Evolutionary conservation across 2,329 filamentous ascomycete species (phyloP), one percentile per base, ranked within the genome.

Genomic region (Allantophomopsis lycopodina): DNA sequence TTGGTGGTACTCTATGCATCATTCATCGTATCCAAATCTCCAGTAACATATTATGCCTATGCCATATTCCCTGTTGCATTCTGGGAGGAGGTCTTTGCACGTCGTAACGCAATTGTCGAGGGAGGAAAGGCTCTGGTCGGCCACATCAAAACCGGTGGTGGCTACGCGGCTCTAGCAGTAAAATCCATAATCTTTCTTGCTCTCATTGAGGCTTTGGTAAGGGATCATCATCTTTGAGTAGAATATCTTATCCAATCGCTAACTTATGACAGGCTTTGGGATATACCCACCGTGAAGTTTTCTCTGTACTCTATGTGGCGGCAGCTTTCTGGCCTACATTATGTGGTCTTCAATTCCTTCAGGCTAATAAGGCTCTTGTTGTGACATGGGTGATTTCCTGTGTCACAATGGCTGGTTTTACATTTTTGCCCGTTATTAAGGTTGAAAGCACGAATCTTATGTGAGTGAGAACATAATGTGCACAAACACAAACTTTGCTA

Each of bases 11-110:
- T 96, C 11, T 95, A 83, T 52, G 80, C 86, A 6, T 77, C 85
- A 1, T 82, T 98, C 40, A 65, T 83, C 42, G 66, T 85, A 42
- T 89, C 93, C 35, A 73, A 76, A 35, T 94, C 88, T 2, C 82
- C 89, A 0, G 56, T 68, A 42, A 81, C 83, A 2, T 98, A 98
- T 58, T 98, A 96, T 53, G 74, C 76, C 2, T 98, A 98, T 56
- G 83, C 81, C 1, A 73, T 93, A 50, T 98, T 98, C 58, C 91
- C 91, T 0, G 78, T 94, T 2, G 73, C 85, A 42, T 96, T 98
- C 63, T 98, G 91, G 91, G 89, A 95, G 59, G 88, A 95, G 53
- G 84, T 95, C 0, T 89, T 81, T 58, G 83, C 84, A 3, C 76
- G 83, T 20, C 73, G 87, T 41, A 67, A 70, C 35, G 83, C 83